Evolutionary conservation across 495 filamentous ascomycete genomes (phyloP).

Genomic region (Tuber umbilicatum): DNA sequence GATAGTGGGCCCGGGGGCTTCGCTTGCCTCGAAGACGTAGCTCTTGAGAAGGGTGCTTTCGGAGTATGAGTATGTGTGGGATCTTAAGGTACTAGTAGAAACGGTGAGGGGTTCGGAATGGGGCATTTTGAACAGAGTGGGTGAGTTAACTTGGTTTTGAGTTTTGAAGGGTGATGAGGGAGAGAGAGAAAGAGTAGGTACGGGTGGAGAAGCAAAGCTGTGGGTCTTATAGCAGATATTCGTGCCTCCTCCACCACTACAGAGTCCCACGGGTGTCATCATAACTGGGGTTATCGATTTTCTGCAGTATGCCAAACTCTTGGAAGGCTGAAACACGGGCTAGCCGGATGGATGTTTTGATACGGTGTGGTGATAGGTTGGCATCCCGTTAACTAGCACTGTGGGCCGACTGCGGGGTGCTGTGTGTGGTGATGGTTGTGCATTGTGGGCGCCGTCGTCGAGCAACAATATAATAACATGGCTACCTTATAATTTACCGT

Average conservation of each 20-base stretch:
- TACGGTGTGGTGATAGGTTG: background rate
- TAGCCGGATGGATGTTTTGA: background rate
- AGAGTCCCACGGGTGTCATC: background rate
- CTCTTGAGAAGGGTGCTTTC: background rate
- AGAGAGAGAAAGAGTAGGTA: background rate
- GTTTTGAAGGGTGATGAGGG: background rate
- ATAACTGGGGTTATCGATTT: background rate
- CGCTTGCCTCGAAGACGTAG: background rate
- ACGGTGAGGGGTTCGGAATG: background rate
- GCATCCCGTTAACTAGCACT: background rate
- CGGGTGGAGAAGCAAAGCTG: background rate
- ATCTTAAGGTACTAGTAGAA: background rate
- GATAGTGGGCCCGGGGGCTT: background rate
- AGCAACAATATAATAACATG: no score
- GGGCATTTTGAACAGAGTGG: background rate
- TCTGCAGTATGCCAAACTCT: background rate
- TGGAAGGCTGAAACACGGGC: background rate
- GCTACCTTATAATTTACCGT: no score
- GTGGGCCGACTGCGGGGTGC: background rate
- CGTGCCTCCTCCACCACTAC: background rate
- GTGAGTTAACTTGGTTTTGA: background rate
- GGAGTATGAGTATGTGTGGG: background rate
- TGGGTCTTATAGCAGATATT: background rate
- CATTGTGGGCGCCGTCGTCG: background rate
- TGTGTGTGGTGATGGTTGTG: background rate